Conservation (phyloP, 2,329 filamentous ascomycete genomes). For the Blastomyces gilchristii region DNA sequence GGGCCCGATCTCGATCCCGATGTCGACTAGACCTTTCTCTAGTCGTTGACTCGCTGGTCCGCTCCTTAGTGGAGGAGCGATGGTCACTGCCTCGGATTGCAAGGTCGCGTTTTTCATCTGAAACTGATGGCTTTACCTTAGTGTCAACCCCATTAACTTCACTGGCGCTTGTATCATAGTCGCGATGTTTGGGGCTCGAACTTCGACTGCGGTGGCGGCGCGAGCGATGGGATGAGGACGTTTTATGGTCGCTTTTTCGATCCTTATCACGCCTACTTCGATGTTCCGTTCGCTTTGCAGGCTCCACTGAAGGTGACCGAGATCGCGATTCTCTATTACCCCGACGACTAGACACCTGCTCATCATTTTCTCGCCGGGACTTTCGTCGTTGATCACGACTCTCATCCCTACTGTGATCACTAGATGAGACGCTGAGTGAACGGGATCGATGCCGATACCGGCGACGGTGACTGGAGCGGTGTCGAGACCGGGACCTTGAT, state of each 20-base stretch:
- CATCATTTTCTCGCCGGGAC: constrained; percentile 32
- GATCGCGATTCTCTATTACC: constrained; percentile 46
- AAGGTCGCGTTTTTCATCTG: constrained; percentile 17
- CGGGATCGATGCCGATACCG: constrained; percentile 45
- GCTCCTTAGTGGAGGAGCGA: constrained; percentile 24
- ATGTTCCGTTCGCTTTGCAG: constrained; percentile 47
- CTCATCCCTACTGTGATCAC: constrained; percentile 29
- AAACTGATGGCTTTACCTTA: constrained; percentile 19
- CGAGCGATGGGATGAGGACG: constrained; percentile 38
- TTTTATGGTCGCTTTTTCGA: constrained; percentile 31
- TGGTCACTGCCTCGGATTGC: constrained; percentile 21
- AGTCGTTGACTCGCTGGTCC: constrained; percentile 21
- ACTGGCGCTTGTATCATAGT: constrained; percentile 6
- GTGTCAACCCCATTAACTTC: constrained; percentile 10
- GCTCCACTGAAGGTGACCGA: constrained; percentile 56
- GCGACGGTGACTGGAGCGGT: constrained; percentile 40
- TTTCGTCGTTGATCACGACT: constrained; percentile 23
- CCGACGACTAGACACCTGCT: constrained; percentile 30
- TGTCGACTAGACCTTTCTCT: constrained; percentile 23
- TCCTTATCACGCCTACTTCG: constrained; percentile 53
- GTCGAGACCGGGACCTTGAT: constrained; percentile 25
- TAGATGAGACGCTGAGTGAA: constrained; percentile 23
- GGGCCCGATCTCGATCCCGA: constrained; percentile 26
- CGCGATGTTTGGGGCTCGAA: constrained; percentile 24
- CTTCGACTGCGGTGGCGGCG: constrained; percentile 41